These are phyloP conservation scores for Suillus sp. DNA, from an alignment of 768 basidiomycete genomes.

Conservation along the genomic window DNA sequence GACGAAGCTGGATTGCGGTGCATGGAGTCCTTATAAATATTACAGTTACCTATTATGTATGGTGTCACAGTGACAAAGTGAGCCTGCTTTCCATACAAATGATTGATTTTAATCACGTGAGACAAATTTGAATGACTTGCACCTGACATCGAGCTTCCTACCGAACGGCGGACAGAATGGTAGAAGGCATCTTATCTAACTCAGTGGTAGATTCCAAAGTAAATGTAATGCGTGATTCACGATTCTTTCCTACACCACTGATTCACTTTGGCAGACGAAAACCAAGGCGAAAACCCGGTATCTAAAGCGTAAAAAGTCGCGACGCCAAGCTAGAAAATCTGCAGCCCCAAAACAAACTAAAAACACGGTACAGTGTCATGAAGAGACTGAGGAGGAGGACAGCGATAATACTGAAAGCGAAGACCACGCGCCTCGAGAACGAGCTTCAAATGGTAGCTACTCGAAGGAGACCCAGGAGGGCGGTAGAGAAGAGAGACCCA, in stretches of 20 bases:
- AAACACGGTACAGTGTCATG: background rate
- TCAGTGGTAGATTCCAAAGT: background rate
- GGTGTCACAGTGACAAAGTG: no score
- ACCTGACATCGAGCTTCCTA: background rate
- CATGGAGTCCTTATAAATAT: no score
- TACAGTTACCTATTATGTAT: no score
- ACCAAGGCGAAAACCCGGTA: slow-evolving; percentile 76
- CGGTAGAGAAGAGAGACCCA: slow-evolving; percentile 31
- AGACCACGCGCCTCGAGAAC: background rate
- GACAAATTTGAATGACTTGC: background rate
- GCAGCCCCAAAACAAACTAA: slow-evolving; percentile 28
- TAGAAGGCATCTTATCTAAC: background rate
- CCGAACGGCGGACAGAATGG: background rate
- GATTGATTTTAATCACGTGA: no score
- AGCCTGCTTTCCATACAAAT: no score
- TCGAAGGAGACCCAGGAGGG: slow-evolving; percentile 18
- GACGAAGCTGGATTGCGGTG: no score
- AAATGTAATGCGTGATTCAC: background rate
- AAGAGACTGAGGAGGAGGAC: background rate
- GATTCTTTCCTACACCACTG: background rate
- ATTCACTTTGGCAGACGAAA: slow-evolving; percentile 45
- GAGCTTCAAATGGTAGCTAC: background rate
- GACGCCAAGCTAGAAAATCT: slow-evolving; percentile 54
- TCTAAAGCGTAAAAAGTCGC: slow-evolving; percentile 68
- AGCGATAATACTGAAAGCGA: background rate